Conservation (phyloP, 2,329 filamentous ascomycete genomes). For the Fusarium setosum region DNA sequence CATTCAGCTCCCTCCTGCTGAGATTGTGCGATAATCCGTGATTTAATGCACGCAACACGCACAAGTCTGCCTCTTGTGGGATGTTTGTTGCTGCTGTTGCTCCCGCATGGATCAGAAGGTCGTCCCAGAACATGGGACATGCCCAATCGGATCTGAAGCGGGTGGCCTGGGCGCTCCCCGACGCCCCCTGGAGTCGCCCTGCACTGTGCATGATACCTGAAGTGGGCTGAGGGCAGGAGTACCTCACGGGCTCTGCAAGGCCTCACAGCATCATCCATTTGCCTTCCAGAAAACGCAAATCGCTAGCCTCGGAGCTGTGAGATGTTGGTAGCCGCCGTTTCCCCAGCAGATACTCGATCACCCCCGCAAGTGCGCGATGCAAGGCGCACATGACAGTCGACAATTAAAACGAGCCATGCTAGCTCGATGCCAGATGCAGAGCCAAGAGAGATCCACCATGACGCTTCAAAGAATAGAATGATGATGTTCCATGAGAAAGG, state of each 20-base stretch:
- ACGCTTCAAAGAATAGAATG: slow-evolving; percentile 12
- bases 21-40: slow-evolving; percentile 32
- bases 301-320: slow-evolving; percentile 3
- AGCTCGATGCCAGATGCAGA: slow-evolving; percentile 1
- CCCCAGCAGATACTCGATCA: slow-evolving; percentile 10
- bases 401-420: slow-evolving; percentile 17
- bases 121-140: slow-evolving; percentile 29
- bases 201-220: slow-evolving; percentile 38
- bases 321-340: slow-evolving; percentile 9
- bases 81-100: slow-evolving; percentile 38
- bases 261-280: slow-evolving; percentile 20
- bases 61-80: slow-evolving; percentile 40
- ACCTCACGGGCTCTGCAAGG: slow-evolving; percentile 17
- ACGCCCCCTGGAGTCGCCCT: slow-evolving; percentile 29
- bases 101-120: slow-evolving; percentile 38
- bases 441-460: slow-evolving; percentile 29
- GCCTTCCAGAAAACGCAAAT: slow-evolving; percentile 24
- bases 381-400: slow-evolving; percentile 27
- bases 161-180: slow-evolving; percentile 28
- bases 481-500: slow-evolving; percentile 17
- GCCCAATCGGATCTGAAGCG: slow-evolving; percentile 43
- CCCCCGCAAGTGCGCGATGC: slow-evolving; percentile 18
- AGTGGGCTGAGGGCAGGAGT: slow-evolving; percentile 30
- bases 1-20: slow-evolving; percentile 24
- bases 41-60: slow-evolving; percentile 44